Base-by-base conservation (phyloP, 73 alveolate species). In the Paramecium biaurelia region DNA sequence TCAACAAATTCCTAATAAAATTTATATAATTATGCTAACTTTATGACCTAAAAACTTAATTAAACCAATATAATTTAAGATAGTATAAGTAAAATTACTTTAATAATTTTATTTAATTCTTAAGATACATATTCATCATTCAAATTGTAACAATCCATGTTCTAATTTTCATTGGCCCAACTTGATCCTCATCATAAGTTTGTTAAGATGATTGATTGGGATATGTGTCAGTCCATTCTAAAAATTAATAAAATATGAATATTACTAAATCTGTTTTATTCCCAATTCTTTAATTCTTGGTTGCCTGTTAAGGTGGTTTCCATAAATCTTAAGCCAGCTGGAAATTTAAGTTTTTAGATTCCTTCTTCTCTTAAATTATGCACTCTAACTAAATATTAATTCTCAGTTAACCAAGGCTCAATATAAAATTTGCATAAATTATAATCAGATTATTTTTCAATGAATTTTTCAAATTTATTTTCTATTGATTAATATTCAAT, bases 221-320 rank as follows among this genome's bases (percentile, higher is more conserved):
- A 15, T 12, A 63, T 21, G 84, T 63, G 45, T 63, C 84, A 63
- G 84, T 23, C 84, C 84, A 63, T 63, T 4, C 84, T 63, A 63
- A 26, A 11, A n/a, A 53, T 53, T 3, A 0, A 53, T 0, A 3
- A 11, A 63, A 26, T 63, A 26, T 63, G 6, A 0, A 47, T 12
- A 24, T 63, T 63, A 63, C 84, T 63, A 30, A 7, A 30, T 63
- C 28, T 63, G 15, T 63, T 63, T 63, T 11, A 63, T 63, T 63
- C 84, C 84, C 84, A 63, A 30, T 4, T 30, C 6, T 32, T 63
- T 23, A 63, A 9, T 32, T 63, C 58, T 74, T 74, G 10, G 8
- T 74, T 74, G 9, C 87, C 87, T 12, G 87, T 74, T 15, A 74
- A 20, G 4, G 87, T 74, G 1, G 67, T 74, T 74, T 74, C 87